These are phyloP conservation scores for Mortierella sp. DNA, from an alignment of 371 early-diverging fungal species.

Conservation along the genomic window DNA sequence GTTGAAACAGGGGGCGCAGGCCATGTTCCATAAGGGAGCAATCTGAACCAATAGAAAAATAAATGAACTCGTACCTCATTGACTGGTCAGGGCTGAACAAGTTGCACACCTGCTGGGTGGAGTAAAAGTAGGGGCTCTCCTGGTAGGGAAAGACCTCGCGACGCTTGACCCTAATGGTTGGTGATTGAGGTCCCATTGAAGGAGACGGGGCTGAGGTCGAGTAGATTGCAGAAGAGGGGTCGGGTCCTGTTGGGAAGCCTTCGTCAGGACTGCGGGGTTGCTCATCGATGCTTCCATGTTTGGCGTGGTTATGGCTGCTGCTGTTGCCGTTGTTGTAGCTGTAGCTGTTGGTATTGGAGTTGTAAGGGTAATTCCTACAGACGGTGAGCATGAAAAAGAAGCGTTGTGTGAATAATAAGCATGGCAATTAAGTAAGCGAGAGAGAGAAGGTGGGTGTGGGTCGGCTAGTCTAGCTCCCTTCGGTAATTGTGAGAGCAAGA, in stretches of 20 bases:
- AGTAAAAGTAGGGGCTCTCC: conserved; percentile 73
- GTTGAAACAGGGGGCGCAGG: conserved; percentile 4
- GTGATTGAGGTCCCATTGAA: conserved; percentile 24
- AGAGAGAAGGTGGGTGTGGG: not conserved
- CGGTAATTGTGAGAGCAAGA: not conserved
- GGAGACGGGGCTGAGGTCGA: conserved; percentile 54
- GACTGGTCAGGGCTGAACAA: conserved; percentile 73
- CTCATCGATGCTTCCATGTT: conserved; percentile 35
- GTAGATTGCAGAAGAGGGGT: conserved; percentile 26
- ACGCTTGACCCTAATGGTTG: conserved; percentile 35
- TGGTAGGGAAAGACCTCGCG: conserved; percentile 47
- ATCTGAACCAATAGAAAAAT: not conserved
- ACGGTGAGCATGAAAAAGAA: not conserved
- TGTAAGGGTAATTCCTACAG: conserved; percentile 31
- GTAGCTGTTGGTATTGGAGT: conserved; percentile 30
- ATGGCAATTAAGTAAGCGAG: not conserved
- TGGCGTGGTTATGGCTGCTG: conserved; percentile 8
- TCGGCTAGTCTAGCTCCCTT: not conserved
- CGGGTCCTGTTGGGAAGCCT: conserved; percentile 25
- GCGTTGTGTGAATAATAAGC: not conserved
- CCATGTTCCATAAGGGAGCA: not conserved
- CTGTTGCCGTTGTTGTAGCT: conserved; percentile 14
- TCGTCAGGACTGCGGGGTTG: conserved; percentile 26
- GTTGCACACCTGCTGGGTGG: conserved; percentile 74
- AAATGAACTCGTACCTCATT: conserved; percentile 61